These are phyloP conservation scores for Paraconiothyrium brasiliense DNA, from an alignment of 2,329 filamentous ascomycete species.

Conservation along the genomic window DNA sequence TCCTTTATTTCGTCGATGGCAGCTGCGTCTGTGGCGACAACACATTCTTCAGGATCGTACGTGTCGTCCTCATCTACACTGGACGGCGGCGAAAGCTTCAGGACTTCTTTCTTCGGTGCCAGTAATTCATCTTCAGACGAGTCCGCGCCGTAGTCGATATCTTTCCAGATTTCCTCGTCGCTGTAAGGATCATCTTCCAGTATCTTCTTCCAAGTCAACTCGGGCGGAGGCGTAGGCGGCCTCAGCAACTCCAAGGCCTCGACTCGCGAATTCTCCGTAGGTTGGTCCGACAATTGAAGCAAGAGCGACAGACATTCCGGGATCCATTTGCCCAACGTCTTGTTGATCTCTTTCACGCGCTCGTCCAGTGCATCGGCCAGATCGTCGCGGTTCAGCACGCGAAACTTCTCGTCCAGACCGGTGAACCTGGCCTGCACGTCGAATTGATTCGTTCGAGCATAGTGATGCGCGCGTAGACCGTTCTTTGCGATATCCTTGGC, in stretches of 20 bases:
- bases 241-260: conserved; percentile 68
- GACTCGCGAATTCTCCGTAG: conserved; percentile 74
- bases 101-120: conserved; percentile 31
- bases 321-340: conserved; percentile 68
- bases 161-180: conserved; percentile 74
- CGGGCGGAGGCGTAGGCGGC: conserved; percentile 56
- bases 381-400: conserved; percentile 79
- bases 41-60: conserved; percentile 42
- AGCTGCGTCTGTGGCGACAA: conserved; percentile 39
- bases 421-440: conserved; percentile 53
- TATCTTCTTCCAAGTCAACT: conserved; percentile 81
- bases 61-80: conserved; percentile 51
- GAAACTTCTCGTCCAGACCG: conserved; percentile 83
- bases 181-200: conserved; percentile 78
- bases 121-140: conserved; percentile 69
- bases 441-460: conserved; percentile 60
- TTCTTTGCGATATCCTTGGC: conserved; percentile 52
- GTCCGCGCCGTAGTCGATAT: conserved; percentile 71
- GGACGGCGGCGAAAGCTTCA: conserved; percentile 42
- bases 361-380: conserved; percentile 74
- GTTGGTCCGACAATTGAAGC: conserved; percentile 82
- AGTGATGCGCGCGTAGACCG: conserved; percentile 52
- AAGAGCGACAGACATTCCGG: conserved; percentile 84
- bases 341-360: conserved; percentile 68
- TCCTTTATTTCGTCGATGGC: conserved; percentile 52